Evolutionary conservation across 306 rosid species (phyloP).

Genomic region (Vachellia pachyceras): DNA sequence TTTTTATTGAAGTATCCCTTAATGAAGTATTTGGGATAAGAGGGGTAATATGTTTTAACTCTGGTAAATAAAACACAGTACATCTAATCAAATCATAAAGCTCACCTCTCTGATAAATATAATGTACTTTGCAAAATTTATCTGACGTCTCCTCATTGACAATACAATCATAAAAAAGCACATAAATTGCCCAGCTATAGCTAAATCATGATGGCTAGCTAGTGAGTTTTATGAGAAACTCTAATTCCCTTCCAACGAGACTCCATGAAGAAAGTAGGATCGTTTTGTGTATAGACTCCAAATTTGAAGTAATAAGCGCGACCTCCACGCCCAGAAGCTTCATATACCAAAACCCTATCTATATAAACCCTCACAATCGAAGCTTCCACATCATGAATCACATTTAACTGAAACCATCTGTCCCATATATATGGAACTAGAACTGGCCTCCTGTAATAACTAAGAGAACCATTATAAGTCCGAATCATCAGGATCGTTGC

Average conservation of each 20-base stretch:
- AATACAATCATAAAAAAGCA: too few species aligned
- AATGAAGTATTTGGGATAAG: too few species aligned
- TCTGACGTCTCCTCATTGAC: too few species aligned
- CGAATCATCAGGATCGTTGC: slow-evolving; percentile 46
- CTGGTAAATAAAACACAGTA: too few species aligned
- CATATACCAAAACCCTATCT: slow-evolving; percentile 31
- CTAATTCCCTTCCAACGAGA: slow-evolving; percentile 58
- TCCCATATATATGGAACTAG: slow-evolving; percentile 32
- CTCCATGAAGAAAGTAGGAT: slow-evolving; percentile 43
- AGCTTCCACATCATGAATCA: slow-evolving; percentile 48
- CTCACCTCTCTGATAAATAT: too few species aligned
- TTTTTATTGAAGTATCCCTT: too few species aligned
- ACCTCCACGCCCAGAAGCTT: slow-evolving; percentile 36
- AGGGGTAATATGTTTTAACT: too few species aligned
- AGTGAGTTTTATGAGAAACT: background rate
- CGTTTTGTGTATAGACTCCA: slow-evolving; percentile 49
- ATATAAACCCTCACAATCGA: slow-evolving; percentile 43
- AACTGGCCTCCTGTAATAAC: slow-evolving; percentile 36
- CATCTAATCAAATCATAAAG: too few species aligned
- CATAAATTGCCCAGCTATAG: too few species aligned
- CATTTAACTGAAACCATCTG: slow-evolving; percentile 47
- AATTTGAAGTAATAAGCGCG: slow-evolving; percentile 44
- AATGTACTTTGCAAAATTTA: too few species aligned
- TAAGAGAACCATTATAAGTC: slow-evolving; percentile 41
- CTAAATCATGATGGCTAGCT: too few species aligned